Base-by-base conservation (phyloP, 352 stramenopile species). In the Phytophthora fragariae region DNA sequence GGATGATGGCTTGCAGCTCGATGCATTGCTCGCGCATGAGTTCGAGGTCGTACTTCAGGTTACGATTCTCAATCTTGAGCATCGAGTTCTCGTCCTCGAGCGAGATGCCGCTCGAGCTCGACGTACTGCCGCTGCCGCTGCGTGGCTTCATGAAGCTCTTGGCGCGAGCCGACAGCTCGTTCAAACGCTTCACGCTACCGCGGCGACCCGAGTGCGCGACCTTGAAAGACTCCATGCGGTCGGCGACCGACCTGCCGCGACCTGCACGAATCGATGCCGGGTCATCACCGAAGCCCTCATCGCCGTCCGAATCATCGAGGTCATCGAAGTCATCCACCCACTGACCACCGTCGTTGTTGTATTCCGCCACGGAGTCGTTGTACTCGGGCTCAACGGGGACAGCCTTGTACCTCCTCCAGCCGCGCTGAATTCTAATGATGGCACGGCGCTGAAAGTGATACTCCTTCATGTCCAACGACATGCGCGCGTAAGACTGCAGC, bases 1-100 rank as follows among this genome's bases (percentile, higher is more conserved):
- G 82, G 62, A 96, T 96, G 72, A 96, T 96, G 57, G 89, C 83
- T 58, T 96, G 89, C 57, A 96, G 65, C 66, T 96, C 89, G 56
- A 96, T 94, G 70, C 89, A 96, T 78, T 96, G 89, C 73, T 96
- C 89, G 33, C 89, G 89, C 89, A 96, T 96, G 54, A 96, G 81
- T 81, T 96, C 89, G 5, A 96, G 72, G 62, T 96, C 89, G 79
- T 94, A 96, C 72, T 92, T 91, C 61, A 96, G 73, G 73, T 96
- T 96, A 55, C 87, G 89, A 73, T 96, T 96, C 76, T 96, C 89
- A 54, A 93, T 92, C 62, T 91, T 91, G 41, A 96, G 85, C 83
- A 93, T 96, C 64, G 87, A 82, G 63, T 96, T 96, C 71, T 96
- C 89, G 62, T 96, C 89, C 65, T 96, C 89, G 9, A 95, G 63